Base-by-base conservation (phyloP, 2,329 filamentous ascomycete species). In the Penicillium sp. region DNA sequence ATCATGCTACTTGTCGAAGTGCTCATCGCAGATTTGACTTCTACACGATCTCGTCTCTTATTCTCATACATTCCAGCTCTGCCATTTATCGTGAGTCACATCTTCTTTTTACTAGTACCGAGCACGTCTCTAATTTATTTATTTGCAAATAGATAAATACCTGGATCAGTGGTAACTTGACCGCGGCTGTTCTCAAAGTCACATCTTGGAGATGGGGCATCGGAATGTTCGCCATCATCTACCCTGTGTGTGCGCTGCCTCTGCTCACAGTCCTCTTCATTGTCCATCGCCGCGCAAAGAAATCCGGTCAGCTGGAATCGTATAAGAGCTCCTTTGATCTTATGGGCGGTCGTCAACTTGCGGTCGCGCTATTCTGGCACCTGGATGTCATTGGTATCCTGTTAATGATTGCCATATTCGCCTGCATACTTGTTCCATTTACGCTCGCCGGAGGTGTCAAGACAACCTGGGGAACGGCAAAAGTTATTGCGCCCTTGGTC, bases 151-250 rank as follows among this genome's bases (percentile, higher is more conserved):
- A 73, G 70, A 76, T 85, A 69, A 88, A 87, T 64, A 85, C 85
- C 0, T 88, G 85, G 85, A 78, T 87, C 14, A 83, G 82, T 58
- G 86, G 85, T 21, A 80, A 84, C 59, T 73, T 88, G 49, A 80
- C 82, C 0, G 67, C 70, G 0, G 77, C 81, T 0, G 82, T 87
- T 0, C 65, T 87, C 21, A 63, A 55, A 0, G 68, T 66, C 2
- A 82, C 82, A 0, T 80, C 75, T 1, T 88, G 86, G 86, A 73
- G 79, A 56, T 87, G 84, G 84, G 86, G 85, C 14, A 78, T 86
- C 24, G 85, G 84, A 60, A 87, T 88, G 84, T 88, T 83, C 78
- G 79, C 77, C 47, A 81, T 87, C 59, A 84, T 87, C 49, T 86
- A 84, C 64, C 82, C 85, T 1, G 73, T 84, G 8, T 82, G 80